Base-by-base conservation (phyloP, 768 basidiomycete genomes). In the Kwoniella dendrophila region DNA sequence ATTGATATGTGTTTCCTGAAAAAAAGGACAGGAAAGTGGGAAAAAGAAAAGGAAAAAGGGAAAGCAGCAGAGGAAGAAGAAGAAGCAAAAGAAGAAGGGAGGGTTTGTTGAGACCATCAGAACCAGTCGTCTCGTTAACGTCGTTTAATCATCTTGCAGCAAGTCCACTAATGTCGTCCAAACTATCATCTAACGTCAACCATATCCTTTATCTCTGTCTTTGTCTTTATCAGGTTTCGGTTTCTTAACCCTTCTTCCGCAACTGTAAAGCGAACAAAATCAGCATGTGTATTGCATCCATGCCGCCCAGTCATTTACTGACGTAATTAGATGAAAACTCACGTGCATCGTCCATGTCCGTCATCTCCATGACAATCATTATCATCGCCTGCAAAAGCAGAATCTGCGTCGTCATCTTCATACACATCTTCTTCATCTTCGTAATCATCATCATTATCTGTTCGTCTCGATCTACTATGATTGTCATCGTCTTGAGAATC, bases 281-380 rank as follows among this genome's bases (percentile, higher is more conserved):
- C 38, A 22, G 20, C 32, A 38, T 52, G 8, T 14, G 12, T 5
- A 22, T 22, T 20, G 27, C 48, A 11, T 18, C 29, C 18, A 4
- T n/a, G n/a, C 32, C 16, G 4, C 18, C 16, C 22, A 16, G 3
- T 18, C 20, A 22, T 24, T 10, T 27, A 26, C 30, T 27, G 11
- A 5, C 16, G 24, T 26, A 14, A 2, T 1, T 50, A n/a, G 27
- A 32, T 14, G 11, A 26, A 6, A 14, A 68, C 71, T 60, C 56
- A 73, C 71, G 66, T 54, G 66, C 71, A 73, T 8, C 64, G 32
- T 6, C 65, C 71, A 51, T 70, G 55, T n/a, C 55, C 50, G 52
- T 49, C 62, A 57, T 57, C 45, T 11, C 41, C 41, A 27, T 50
- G 38, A 51, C 58, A 59, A 24, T 47, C 26, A n/a, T 32, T 34